These are phyloP conservation scores for Coemansia sp. DNA, from an alignment of 192 early-diverging fungal species.

Conservation along the genomic window DNA sequence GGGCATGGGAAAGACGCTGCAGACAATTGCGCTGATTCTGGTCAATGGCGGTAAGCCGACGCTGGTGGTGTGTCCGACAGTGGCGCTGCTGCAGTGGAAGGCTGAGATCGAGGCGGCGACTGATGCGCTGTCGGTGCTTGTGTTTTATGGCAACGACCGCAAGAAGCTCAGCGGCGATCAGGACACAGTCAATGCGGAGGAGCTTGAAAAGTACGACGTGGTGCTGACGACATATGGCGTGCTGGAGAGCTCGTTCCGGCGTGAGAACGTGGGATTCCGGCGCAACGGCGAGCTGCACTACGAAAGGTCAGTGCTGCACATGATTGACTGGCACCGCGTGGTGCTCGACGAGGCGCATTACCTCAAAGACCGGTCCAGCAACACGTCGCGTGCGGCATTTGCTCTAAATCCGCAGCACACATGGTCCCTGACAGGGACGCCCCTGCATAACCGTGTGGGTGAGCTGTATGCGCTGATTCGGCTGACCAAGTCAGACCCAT, in stretches of 20 bases:
- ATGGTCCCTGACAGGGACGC: conserved; percentile 90
- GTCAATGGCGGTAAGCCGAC: conserved; percentile 67
- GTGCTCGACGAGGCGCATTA: conserved; percentile 87
- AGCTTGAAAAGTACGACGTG: conserved; percentile 70
- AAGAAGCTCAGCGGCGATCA: conserved; percentile 51
- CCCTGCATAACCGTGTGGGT: conserved; percentile 91
- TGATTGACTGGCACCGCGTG: conserved; percentile 78
- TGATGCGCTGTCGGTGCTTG: conserved; percentile 60
- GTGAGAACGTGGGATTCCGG: conserved; percentile 70
- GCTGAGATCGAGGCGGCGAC: conserved; percentile 72
- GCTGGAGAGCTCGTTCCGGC: conserved; percentile 71
- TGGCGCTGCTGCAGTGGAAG: conserved; percentile 88
- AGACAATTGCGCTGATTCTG: conserved; percentile 80
- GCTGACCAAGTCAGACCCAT: conserved; percentile 81
- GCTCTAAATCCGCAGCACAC: conserved; percentile 62
- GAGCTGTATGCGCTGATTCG: conserved; percentile 91
- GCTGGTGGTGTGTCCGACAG: conserved; percentile 83
- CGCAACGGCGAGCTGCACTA: conserved; percentile 61
- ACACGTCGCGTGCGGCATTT: conserved; percentile 84
- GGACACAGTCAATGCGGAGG: conserved; percentile 11
- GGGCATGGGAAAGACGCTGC: conserved; percentile 95
- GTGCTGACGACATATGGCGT: conserved; percentile 78
- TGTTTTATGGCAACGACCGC: conserved; percentile 78
- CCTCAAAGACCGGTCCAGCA: conserved; percentile 84
- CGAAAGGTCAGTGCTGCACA: conserved; percentile 69